Percentiles rank a stretch among this genome's conserved stretches.
These are phyloP conservation scores for Exophiala xenobiotica DNA, from an alignment of 2,329 filamentous ascomycete species.

Conservation along the genomic window DNA sequence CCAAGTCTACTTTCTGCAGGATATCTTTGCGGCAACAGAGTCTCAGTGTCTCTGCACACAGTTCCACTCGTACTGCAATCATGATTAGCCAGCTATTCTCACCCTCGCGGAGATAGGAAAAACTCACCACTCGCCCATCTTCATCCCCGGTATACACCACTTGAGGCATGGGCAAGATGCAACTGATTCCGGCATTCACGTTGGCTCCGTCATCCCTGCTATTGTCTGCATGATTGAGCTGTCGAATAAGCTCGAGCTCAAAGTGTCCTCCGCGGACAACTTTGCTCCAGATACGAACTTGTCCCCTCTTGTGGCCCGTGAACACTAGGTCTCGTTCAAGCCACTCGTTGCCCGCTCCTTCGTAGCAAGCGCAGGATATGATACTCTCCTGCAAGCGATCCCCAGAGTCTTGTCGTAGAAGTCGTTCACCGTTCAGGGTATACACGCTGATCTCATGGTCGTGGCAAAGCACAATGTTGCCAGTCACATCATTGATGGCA, in stretches of 20 bases:
- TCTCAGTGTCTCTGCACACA: constrained; percentile 52
- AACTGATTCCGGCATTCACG: constrained; percentile 70
- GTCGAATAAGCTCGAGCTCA: constrained; percentile 73
- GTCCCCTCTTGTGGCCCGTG: constrained; percentile 79
- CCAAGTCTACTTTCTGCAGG: neutral
- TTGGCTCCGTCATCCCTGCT: constrained; percentile 60
- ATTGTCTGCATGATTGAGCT: constrained; percentile 75
- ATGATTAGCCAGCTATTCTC: constrained; percentile 11
- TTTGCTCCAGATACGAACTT: constrained; percentile 69
- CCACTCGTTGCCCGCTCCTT: constrained; percentile 88
- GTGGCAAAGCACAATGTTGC: constrained; percentile 82
- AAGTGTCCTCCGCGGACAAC: constrained; percentile 59
- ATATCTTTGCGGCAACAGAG: neutral
- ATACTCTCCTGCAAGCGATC: constrained; percentile 71
- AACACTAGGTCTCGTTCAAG: constrained; percentile 82
- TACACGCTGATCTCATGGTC: constrained; percentile 74
- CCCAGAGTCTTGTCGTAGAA: constrained; percentile 81
- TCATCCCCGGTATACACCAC: constrained; percentile 93
- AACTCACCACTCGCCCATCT: constrained; percentile 79
- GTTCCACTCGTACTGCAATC: constrained; percentile 56
- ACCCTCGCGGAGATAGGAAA: neutral
- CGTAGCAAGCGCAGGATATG: constrained; percentile 84
- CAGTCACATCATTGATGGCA: constrained; percentile 83
- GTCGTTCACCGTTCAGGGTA: constrained; percentile 79
- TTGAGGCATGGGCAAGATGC: constrained; percentile 77